A percentile compares a stretch with the other conserved stretches of the same genome.
These are phyloP conservation scores for Mycosphaerella arachidis DNA, from an alignment of 2,329 filamentous ascomycete genomes.

Conservation along the genomic window DNA sequence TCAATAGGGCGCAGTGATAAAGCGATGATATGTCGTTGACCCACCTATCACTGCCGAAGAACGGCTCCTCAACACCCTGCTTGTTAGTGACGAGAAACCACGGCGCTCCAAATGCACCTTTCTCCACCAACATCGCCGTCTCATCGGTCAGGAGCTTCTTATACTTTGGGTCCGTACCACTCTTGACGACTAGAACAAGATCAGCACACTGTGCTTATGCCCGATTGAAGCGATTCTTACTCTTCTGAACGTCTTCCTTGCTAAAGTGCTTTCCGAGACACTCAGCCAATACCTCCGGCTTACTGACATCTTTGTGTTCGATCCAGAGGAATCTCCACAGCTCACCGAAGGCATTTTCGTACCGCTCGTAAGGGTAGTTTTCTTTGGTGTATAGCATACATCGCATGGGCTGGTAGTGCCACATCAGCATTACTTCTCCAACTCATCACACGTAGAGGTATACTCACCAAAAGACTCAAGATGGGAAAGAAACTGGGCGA, in stretches of 20 bases:
- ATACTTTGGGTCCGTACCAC: constrained; percentile 32
- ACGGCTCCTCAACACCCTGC: constrained; percentile 58
- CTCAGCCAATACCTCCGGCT: constrained; percentile 50
- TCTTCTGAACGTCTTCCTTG: constrained; percentile 45
- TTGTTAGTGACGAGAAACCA: constrained; percentile 66
- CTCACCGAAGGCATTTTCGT: constrained; percentile 51
- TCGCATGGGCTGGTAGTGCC: constrained; percentile 11
- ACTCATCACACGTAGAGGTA: not conserved
- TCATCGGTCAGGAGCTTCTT: constrained; percentile 23
- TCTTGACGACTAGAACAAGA: constrained; percentile 5
- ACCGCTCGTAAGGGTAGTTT: constrained; percentile 47
- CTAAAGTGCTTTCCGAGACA: constrained; percentile 47
- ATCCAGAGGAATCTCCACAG: constrained; percentile 62
- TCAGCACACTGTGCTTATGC: not conserved
- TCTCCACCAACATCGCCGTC: constrained; percentile 35
- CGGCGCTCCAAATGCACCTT: constrained; percentile 70
- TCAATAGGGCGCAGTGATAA: not conserved
- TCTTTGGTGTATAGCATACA: constrained; percentile 60
- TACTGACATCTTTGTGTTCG: constrained; percentile 55
- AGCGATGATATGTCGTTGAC: not conserved
- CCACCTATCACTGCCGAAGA: constrained; percentile 68
- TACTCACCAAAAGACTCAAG: constrained; percentile 43
- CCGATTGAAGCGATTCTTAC: not conserved
- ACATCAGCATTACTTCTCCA: not conserved
- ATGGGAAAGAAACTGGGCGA: constrained; percentile 53